Evolutionary conservation across 495 filamentous ascomycete genomes (phyloP), one percentile per base, ranked within the genome.

Genomic region (Penicillium riverlandense): DNA sequence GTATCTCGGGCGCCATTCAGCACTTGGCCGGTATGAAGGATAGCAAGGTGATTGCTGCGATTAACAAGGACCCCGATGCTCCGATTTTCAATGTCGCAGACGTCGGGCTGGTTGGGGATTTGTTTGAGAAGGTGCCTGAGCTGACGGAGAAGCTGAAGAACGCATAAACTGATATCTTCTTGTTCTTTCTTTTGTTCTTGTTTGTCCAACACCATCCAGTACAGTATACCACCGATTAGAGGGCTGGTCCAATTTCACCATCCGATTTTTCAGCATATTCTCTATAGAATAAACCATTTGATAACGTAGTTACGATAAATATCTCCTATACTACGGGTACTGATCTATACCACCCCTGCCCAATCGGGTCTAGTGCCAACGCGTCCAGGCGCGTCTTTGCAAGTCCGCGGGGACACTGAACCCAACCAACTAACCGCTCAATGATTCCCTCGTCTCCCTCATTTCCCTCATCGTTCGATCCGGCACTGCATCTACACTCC

Each of bases 1-100:
- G 92, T 56, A 97, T 98, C 58, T 92, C 86, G 6, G 92, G 92
- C 37, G 92, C 92, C 15, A 98, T 98, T 50, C 92, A 98, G 69
- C 92, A 98, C 77, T 70, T 98, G 67, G 94, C 94, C 35, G 92
- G 92, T 60, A 98, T 98, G 92, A 98, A 98, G 79, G 92, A 98
- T 62, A 95, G 88, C 74, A 98, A 98, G 75, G 94, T 98, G 48
- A 98, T 98, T 75, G 94, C 90, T 32, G 88, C 87, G 28, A 97
- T 98, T 62, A 97, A 98, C 75, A 98, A 98, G 75, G 92, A 97
- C 56, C 71, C 79, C 2, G 92, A 98, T 67, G 92, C 91, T 41
- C 92, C 92, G 2, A 98, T 98, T 49, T 97, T 98, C 76, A 94
- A 98, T 67, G 79, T 98, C 49, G 94, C 92, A 15, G 92, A 98